Evolutionary conservation across 2,329 filamentous ascomycete genomes (phyloP).

Genomic region (Venturia aucupariae): DNA sequence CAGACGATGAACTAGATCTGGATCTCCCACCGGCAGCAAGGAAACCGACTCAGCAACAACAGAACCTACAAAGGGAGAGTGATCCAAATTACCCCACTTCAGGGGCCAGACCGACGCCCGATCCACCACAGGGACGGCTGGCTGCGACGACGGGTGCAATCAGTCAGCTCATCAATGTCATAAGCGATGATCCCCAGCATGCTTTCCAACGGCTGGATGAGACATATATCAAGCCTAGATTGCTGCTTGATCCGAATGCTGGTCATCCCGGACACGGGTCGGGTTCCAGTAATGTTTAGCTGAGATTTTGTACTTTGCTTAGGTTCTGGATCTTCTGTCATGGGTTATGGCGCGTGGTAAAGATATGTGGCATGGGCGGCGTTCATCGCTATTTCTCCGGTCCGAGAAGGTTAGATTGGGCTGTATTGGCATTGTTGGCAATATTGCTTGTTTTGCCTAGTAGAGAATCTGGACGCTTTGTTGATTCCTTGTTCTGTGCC

Average conservation of each 20-base stretch:
- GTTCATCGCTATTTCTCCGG: background rate
- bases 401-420: background rate
- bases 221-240: slow-evolving; percentile 86
- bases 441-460: no score
- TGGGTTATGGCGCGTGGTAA: background rate
- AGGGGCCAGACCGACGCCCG: slow-evolving; percentile 22
- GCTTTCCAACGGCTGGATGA: slow-evolving; percentile 91
- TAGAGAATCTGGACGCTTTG: no score
- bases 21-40: slow-evolving; percentile 51
- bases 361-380: background rate
- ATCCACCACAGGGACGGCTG: slow-evolving; percentile 16
- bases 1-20: slow-evolving; percentile 46
- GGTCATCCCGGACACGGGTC: slow-evolving; percentile 12
- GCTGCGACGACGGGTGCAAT: slow-evolving; percentile 69
- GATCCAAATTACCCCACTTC: slow-evolving; percentile 31
- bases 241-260: slow-evolving; percentile 61
- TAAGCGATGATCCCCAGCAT: slow-evolving; percentile 77
- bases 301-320: background rate
- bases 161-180: slow-evolving; percentile 65
- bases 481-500: no score
- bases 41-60: slow-evolving; percentile 24
- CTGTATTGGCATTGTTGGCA: background rate
- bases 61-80: slow-evolving; percentile 10
- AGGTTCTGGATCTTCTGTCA: background rate
- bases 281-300: background rate